Evolutionary conservation across 176 grass and related monocot species (phyloP).

Genomic region (Carex littledalei): DNA sequence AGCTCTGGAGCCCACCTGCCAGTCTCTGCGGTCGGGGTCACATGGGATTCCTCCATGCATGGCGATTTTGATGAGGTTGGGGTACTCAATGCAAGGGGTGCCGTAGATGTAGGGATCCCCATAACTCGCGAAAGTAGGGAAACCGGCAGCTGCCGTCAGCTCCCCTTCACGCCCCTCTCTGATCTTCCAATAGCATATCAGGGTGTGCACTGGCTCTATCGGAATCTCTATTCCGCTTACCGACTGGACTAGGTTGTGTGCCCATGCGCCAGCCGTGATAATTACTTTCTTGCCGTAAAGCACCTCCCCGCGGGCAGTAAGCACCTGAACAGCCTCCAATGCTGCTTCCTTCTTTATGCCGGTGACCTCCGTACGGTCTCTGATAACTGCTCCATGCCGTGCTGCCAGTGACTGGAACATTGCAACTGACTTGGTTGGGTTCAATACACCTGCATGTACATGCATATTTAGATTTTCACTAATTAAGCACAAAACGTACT

Average conservation of each 20-base stretch:
- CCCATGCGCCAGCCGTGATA: slow-evolving; percentile 59
- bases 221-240: slow-evolving; percentile 39
- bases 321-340: slow-evolving; percentile 22
- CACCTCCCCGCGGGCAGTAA: slow-evolving; percentile 27
- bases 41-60: slow-evolving; percentile 65
- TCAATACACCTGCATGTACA: slow-evolving; percentile 52
- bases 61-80: slow-evolving; percentile 78
- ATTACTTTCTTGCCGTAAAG: slow-evolving; percentile 51
- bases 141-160: slow-evolving; percentile 44
- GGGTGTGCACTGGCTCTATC: slow-evolving; percentile 54
- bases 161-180: slow-evolving; percentile 35
- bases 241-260: slow-evolving; percentile 35
- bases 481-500: neutral
- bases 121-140: slow-evolving; percentile 92
- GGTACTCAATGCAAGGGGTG: slow-evolving; percentile 80
- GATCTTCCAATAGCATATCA: slow-evolving; percentile 87
- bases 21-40: slow-evolving; percentile 64
- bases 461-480: slow-evolving; percentile 1
- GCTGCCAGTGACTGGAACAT: slow-evolving; percentile 83
- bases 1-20: slow-evolving; percentile 31
- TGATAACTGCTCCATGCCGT: slow-evolving; percentile 43
- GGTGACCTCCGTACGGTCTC: slow-evolving; percentile 49
- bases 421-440: slow-evolving; percentile 85
- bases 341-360: slow-evolving; percentile 35
- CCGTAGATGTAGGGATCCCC: slow-evolving; percentile 69